These are phyloP conservation scores for Pluteus cervinus DNA, from an alignment of 768 basidiomycete genomes.

Conservation along the genomic window DNA sequence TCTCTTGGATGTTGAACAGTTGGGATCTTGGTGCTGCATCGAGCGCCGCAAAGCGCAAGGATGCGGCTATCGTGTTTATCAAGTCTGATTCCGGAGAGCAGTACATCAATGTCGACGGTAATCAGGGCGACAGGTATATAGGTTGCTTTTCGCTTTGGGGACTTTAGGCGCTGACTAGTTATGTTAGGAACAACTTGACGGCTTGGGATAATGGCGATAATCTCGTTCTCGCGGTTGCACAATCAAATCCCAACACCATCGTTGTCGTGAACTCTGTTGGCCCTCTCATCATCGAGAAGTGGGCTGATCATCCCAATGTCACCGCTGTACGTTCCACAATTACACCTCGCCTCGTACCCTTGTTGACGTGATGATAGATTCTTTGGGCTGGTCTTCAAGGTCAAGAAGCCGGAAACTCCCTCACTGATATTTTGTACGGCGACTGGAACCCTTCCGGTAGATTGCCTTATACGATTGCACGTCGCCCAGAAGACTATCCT, in stretches of 20 bases:
- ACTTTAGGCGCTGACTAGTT: not conserved
- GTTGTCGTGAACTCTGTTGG: slow-evolving; percentile 64
- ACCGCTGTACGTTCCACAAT: slow-evolving; percentile 46
- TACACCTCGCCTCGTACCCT: slow-evolving; percentile 10
- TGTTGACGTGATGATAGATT: slow-evolving; percentile 24
- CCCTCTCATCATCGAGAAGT: slow-evolving; percentile 53
- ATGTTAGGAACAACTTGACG: slow-evolving; percentile 54
- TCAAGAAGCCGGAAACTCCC: slow-evolving; percentile 61
- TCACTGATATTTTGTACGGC: slow-evolving; percentile 69
- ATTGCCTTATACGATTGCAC: slow-evolving; percentile 73
- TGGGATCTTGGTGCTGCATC: slow-evolving; percentile 51
- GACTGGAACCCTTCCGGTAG: slow-evolving; percentile 62
- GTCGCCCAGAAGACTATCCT: slow-evolving; percentile 49
- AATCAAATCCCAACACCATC: slow-evolving; percentile 64
- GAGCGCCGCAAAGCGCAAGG: slow-evolving; percentile 39
- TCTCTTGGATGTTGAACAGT: slow-evolving; percentile 68
- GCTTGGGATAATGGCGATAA: slow-evolving; percentile 71
- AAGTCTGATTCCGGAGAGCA: slow-evolving; percentile 81
- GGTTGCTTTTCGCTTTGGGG: not conserved
- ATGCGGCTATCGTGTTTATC: slow-evolving; percentile 76
- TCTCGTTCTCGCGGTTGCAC: slow-evolving; percentile 63
- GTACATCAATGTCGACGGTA: slow-evolving; percentile 77
- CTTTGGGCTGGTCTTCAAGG: slow-evolving; percentile 68
- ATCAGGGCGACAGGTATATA: slow-evolving; percentile 61
- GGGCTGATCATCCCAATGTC: slow-evolving; percentile 70